Evolutionary conservation across 1,139 yeast species (phyloP).

Genomic region (Candida gigantensis): DNA sequence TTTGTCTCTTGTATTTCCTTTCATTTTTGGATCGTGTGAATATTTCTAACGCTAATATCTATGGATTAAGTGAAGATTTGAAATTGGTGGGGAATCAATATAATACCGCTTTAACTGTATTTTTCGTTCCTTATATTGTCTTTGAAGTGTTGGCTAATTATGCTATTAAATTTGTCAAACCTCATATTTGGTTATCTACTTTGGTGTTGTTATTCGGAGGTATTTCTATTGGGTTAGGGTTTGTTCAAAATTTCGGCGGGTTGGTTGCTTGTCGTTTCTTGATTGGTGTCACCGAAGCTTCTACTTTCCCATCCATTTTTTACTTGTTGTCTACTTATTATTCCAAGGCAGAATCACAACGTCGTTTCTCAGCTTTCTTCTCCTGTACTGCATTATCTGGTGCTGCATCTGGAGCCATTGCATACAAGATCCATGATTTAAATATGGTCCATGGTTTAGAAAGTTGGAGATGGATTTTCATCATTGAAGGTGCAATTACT

Average conservation of each 20-base stretch:
- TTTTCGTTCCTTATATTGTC: slow-evolving; percentile 70
- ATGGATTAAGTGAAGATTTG: slow-evolving; percentile 59
- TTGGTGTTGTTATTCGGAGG: slow-evolving; percentile 65
- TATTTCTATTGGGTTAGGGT: slow-evolving; percentile 67
- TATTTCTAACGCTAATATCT: slow-evolving; percentile 71
- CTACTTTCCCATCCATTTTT: slow-evolving; percentile 74
- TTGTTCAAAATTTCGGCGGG: slow-evolving; percentile 57
- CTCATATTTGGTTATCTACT: slow-evolving; percentile 62
- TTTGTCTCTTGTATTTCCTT: slow-evolving; percentile 65
- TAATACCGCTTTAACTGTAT: slow-evolving; percentile 63
- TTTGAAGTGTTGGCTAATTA: slow-evolving; percentile 71
- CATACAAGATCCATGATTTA: slow-evolving; percentile 41
- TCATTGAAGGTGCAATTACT: slow-evolving; percentile 73
- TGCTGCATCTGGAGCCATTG: slow-evolving; percentile 46
- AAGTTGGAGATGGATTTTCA: slow-evolving; percentile 77
- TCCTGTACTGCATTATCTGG: slow-evolving; percentile 45
- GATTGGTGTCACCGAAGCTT: slow-evolving; percentile 66
- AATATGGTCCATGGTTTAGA: slow-evolving; percentile 38
- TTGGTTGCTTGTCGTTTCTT: slow-evolving; percentile 62
- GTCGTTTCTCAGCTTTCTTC: slow-evolving; percentile 68
- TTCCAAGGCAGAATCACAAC: slow-evolving; percentile 63
- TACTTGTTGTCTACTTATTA: slow-evolving; percentile 61
- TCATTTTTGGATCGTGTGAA: slow-evolving; percentile 74
- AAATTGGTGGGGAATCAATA: slow-evolving; percentile 58
- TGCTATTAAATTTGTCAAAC: slow-evolving; percentile 57